These are phyloP conservation scores for Populus davidiana DNA, from an alignment of 345 rosid genomes.

Conservation along the genomic window DNA sequence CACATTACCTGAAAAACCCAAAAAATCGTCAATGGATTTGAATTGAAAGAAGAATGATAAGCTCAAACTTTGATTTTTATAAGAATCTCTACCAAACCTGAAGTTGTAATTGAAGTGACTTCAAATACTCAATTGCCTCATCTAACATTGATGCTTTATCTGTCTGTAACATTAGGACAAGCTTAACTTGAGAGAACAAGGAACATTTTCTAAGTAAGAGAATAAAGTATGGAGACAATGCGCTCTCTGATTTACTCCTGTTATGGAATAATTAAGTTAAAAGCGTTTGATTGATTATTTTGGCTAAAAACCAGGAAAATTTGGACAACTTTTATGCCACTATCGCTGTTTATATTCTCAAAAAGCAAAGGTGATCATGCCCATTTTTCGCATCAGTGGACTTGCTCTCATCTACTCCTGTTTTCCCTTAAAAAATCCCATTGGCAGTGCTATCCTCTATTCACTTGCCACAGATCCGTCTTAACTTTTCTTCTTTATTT, in stretches of 20 bases:
- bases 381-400: not conserved
- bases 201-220: not conserved
- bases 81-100: slow-evolving; percentile 38
- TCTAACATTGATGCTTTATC: slow-evolving; percentile 64
- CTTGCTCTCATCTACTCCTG: not conserved
- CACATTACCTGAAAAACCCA: slow-evolving; percentile 25
- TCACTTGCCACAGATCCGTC: not conserved
- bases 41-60: not conserved
- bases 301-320: not conserved
- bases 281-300: not conserved
- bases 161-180: slow-evolving; percentile 31
- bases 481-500: not conserved
- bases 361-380: not conserved
- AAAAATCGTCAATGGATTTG: slow-evolving; percentile 50
- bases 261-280: not conserved
- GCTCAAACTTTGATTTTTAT: not conserved
- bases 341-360: not conserved
- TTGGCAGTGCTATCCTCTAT: not conserved
- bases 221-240: not conserved
- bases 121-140: slow-evolving; percentile 57
- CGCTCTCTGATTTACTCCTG: not conserved
- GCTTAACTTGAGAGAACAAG: not conserved
- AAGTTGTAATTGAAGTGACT: slow-evolving; percentile 54
- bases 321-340: not conserved
- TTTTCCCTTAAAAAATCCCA: not conserved